Evolutionary conservation across 2,329 filamentous ascomycete genomes (phyloP).

Genomic region (Stagonosporopsis chrysanthemi): DNA sequence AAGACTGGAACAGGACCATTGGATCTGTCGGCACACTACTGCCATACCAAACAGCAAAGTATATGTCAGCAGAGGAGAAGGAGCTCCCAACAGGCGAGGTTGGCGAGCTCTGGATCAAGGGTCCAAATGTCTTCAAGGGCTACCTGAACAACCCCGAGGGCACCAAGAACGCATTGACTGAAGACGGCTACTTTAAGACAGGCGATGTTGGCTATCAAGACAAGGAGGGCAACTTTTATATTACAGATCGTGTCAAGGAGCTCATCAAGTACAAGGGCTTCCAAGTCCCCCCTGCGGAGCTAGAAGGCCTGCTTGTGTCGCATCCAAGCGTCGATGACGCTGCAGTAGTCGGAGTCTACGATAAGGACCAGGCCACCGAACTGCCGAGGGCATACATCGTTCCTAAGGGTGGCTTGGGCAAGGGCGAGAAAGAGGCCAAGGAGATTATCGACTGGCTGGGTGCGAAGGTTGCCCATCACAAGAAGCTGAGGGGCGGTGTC

Average conservation of each 20-base stretch:
- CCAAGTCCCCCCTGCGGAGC: slow-evolving; percentile 58
- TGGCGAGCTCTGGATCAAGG: slow-evolving; percentile 71
- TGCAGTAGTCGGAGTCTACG: slow-evolving; percentile 54
- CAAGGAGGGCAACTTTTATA: slow-evolving; percentile 80
- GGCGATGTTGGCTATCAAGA: slow-evolving; percentile 87
- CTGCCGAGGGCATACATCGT: slow-evolving; percentile 51
- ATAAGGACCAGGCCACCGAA: slow-evolving; percentile 56
- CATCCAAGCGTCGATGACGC: slow-evolving; percentile 55
- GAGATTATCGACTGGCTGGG: slow-evolving; percentile 55
- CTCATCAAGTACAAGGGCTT: slow-evolving; percentile 56
- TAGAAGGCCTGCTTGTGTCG: slow-evolving; percentile 54
- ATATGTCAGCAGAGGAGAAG: slow-evolving; percentile 68
- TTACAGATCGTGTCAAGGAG: slow-evolving; percentile 75
- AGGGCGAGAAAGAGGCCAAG: slow-evolving; percentile 40
- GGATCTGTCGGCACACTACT: slow-evolving; percentile 80
- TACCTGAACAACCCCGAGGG: slow-evolving; percentile 78
- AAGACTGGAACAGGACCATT: slow-evolving; percentile 77
- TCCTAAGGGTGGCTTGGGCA: slow-evolving; percentile 39
- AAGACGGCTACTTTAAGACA: slow-evolving; percentile 87
- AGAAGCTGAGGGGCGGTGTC: slow-evolving; percentile 56
- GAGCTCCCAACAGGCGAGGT: slow-evolving; percentile 69
- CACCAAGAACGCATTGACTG: slow-evolving; percentile 73
- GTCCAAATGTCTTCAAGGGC: slow-evolving; percentile 81
- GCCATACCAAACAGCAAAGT: slow-evolving; percentile 81
- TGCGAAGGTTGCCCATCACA: slow-evolving; percentile 56